Conservation (phyloP, 73 alveolate genomes). For the Paramecium sexaurelia region DNA sequence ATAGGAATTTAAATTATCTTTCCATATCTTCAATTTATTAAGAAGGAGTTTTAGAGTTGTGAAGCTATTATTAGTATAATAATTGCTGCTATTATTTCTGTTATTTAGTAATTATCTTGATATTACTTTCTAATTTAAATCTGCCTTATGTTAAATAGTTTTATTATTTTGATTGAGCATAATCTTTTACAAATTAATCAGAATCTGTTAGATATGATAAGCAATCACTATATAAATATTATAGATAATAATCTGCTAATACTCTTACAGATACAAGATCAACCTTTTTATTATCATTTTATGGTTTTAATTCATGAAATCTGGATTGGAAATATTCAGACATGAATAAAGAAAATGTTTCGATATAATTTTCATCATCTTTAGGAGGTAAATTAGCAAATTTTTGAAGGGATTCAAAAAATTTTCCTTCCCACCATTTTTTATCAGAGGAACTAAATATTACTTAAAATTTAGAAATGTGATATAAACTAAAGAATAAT, state of each 20-base stretch:
- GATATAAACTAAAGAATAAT: background rate
- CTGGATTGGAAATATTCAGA: background rate
- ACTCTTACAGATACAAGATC: background rate
- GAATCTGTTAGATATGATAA: background rate
- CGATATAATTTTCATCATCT: background rate
- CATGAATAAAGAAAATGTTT: background rate
- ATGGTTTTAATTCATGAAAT: slow-evolving; percentile 20
- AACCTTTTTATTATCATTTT: slow-evolving; percentile 21
- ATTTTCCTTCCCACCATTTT: background rate
- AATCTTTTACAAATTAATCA: background rate
- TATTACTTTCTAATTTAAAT: background rate
- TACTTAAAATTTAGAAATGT: background rate
- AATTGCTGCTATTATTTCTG: background rate
- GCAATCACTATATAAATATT: background rate
- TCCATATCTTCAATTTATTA: background rate
- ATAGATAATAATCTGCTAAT: background rate
- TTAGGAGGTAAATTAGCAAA: background rate
- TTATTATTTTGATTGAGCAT: background rate
- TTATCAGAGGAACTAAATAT: background rate
- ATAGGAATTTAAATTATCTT: background rate
- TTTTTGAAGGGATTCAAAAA: background rate
- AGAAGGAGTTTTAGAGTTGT: background rate
- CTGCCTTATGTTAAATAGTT: background rate
- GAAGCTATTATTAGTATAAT: background rate
- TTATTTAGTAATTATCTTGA: background rate